These are phyloP conservation scores for Mycena crocata DNA, from an alignment of 768 basidiomycete species.

Conservation along the genomic window DNA sequence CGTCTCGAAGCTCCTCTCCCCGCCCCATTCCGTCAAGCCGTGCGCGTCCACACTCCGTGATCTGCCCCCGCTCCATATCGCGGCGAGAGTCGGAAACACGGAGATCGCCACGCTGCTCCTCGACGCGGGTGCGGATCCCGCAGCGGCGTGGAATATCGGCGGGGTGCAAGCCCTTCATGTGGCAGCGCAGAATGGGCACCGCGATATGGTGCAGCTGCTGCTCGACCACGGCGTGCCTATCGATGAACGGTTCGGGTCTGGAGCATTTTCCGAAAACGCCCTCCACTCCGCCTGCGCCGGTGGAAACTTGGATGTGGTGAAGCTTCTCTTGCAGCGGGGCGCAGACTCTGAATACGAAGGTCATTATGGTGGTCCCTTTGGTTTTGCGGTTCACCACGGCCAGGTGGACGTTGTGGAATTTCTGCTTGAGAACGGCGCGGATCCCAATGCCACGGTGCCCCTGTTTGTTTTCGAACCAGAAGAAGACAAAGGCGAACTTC, in stretches of 20 bases:
- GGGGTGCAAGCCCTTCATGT: background rate
- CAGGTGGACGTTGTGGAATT: background rate
- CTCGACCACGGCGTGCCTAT: slow-evolving; percentile 9
- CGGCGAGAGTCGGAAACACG: background rate
- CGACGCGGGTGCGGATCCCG: slow-evolving; percentile 11
- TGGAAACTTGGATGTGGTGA: background rate
- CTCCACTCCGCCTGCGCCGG: slow-evolving; percentile 7
- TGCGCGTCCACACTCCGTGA: background rate
- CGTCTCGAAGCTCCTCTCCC: slow-evolving; percentile 6
- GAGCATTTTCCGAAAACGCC: background rate
- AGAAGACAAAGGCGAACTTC: no score
- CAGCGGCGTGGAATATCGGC: background rate
- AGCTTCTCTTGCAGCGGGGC: background rate
- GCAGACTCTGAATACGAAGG: background rate
- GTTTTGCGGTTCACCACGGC: background rate
- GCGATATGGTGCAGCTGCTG: slow-evolving; percentile 3
- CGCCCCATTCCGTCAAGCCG: slow-evolving; percentile 1
- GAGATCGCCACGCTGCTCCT: slow-evolving; percentile 8
- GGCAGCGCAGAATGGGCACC: background rate
- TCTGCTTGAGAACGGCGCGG: background rate
- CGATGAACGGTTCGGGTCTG: slow-evolving; percentile 1
- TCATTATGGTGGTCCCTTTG: no score
- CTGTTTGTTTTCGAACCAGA: background rate
- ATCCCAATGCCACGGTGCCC: background rate
- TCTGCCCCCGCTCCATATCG: slow-evolving; percentile 1